Base-by-base conservation (phyloP, 768 basidiomycete species). In the Baorangia bicolor region DNA sequence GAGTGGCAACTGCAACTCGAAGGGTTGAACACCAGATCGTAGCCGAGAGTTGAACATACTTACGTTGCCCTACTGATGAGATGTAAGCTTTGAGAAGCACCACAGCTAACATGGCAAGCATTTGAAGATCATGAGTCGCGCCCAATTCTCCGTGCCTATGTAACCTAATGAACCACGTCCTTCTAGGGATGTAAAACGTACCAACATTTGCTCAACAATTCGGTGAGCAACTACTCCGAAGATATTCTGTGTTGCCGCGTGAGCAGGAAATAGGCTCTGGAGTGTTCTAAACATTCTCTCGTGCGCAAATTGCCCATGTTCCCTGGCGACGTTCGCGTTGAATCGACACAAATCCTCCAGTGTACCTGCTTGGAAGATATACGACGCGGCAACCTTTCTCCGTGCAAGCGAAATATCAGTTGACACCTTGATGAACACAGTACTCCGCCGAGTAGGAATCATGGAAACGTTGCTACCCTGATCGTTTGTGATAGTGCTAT, bases 61-160 rank as follows among this genome's bases (percentile, higher is more conserved):
- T 46, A 64, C 70, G 13, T 35, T 58, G 61, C 45, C 55, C 58
- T 18, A 9, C 35, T 9, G 60, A 47, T 6, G 50, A 57, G 13
- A 50, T 6, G 13, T 60, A 56, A 50, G 67, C 78, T 64, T 86
- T 85, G 3, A 92, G 75, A 3, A 92, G 71, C n/a, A 91, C 69
- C 45, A 83, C 74, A 0, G 89, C 77, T 4, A 91, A 57, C 82
- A 94, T 91, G 0, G 88, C 90, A 16, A 94, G 75, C 85, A 91
- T 86, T 63, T 93, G 90, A 2, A 92, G 68, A 62, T 94, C 90
- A 63, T 82, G 90, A 33, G 73, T 75, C 8, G 58, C 62, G 14
- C 73, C 69, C 30, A 81, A 71, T 53, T 81, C 75, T 4, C 60
- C 54, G 34, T 82, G 77, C 58, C 83, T 84, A 42, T 18, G 25